Conservation (phyloP, 2,329 filamentous ascomycete species). For the Penicillium verrucosum region DNA sequence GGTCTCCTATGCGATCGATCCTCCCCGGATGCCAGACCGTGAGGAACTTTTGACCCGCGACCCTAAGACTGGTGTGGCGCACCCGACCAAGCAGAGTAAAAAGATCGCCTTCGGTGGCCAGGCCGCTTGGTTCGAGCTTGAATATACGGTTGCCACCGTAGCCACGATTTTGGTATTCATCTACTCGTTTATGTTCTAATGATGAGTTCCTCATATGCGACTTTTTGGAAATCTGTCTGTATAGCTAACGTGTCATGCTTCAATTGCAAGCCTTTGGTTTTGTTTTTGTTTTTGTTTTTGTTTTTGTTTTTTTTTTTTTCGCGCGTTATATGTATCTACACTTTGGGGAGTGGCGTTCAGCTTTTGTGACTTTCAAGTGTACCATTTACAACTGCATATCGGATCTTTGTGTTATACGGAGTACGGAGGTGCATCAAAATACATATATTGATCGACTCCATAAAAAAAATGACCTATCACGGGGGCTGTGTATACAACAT, state of each 20-base stretch:
- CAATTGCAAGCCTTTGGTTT: neutral
- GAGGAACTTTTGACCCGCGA: constrained; percentile 57
- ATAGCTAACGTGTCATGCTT: constrained; percentile 9
- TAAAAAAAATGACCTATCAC: neutral
- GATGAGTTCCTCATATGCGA: neutral
- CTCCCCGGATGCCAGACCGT: constrained; percentile 57
- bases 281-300: too few species aligned
- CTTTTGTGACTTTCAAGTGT: neutral
- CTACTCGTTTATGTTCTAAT: constrained; percentile 34
- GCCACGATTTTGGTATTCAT: constrained; percentile 54
- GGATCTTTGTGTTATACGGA: neutral
- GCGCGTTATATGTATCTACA: neutral
- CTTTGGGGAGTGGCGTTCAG: neutral
- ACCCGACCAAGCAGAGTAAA: constrained; percentile 47
- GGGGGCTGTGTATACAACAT: neutral
- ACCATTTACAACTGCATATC: neutral
- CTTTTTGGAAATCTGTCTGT: neutral
- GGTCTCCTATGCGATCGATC: constrained; percentile 59
- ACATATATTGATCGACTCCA: neutral
- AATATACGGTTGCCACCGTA: constrained; percentile 51
- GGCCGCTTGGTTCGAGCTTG: constrained; percentile 56
- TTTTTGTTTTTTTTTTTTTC: neutral
- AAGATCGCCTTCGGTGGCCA: constrained; percentile 55
- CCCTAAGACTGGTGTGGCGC: constrained; percentile 49
- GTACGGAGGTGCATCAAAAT: neutral